phyloP scores from a whole-genome alignment of 2,329 filamentous ascomycete species.

The Setomelanomma holmii region DNA sequence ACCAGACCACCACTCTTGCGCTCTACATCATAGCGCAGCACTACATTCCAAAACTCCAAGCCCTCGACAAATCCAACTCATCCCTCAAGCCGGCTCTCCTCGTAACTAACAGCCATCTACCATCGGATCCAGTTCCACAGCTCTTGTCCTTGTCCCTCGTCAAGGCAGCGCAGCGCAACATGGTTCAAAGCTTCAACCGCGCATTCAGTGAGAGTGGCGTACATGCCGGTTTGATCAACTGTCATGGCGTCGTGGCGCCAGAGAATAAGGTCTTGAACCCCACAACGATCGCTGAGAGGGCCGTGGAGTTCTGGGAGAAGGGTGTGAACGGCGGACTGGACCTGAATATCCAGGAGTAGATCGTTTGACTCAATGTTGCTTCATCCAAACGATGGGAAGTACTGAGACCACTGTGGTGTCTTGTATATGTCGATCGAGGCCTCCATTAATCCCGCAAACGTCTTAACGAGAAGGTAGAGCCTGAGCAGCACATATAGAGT shows the following conservation, averaged over 20 bases:
- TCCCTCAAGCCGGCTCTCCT: slow-evolving; percentile 55
- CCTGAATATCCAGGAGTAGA: slow-evolving; percentile 45
- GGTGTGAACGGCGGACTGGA: slow-evolving; percentile 48
- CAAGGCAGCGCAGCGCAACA: slow-evolving; percentile 61
- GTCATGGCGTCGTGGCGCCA: slow-evolving; percentile 54
- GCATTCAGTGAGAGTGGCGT: slow-evolving; percentile 53
- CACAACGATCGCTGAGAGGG: slow-evolving; percentile 54
- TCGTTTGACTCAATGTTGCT: too few relatives aligned
- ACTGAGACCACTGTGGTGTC: slow-evolving; percentile 16
- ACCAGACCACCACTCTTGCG: slow-evolving; percentile 56
- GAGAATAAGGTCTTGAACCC: slow-evolving; percentile 55
- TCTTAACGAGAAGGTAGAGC: slow-evolving; percentile 14
- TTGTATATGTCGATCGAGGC: slow-evolving; percentile 10
- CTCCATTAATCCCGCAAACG: slow-evolving; percentile 12
- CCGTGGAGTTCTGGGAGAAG: slow-evolving; percentile 53
- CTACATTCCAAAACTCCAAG: slow-evolving; percentile 53
- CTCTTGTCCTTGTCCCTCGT: slow-evolving; percentile 59
- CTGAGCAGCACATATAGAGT: slow-evolving; percentile 6
- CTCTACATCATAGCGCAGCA: slow-evolving; percentile 58
- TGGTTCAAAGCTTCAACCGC: slow-evolving; percentile 55
- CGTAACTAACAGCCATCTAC: slow-evolving; percentile 59
- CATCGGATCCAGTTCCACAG: slow-evolving; percentile 55
- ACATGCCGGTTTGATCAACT: slow-evolving; percentile 56
- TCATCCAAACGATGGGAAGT: slow-evolving; percentile 17
- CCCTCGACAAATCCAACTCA: slow-evolving; percentile 38